Evolutionary conservation across 805 yeast species (phyloP), one percentile per base, ranked within the genome.

Genomic region (Zygoascus flipseniorum): DNA sequence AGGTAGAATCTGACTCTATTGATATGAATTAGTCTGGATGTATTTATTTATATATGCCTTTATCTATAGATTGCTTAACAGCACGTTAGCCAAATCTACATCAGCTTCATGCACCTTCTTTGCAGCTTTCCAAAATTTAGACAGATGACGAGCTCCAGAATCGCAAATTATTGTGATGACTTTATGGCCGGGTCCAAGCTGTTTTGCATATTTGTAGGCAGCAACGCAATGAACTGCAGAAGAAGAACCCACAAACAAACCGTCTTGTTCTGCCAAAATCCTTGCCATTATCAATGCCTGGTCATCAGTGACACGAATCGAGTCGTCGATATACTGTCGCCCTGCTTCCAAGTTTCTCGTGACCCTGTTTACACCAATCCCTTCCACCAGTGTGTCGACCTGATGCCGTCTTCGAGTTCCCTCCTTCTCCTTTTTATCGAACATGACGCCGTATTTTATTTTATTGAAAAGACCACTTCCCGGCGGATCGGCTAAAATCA

Each of bases 181-280:
- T 18, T 73, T 78, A 50, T 85, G 78, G 1, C 90, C 90, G 0
- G 83, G 74, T 65, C 70, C 78, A 52, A 51, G 78, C 28, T 66
- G 62, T 52, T 69, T 64, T 2, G 89, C 86, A 8, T 80, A 69
- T 57, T 79, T 74, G 5, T 81, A 77, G 0, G 96, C 95, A 0
- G 96, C 97, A 5, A 88, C 96, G 43, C 96, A 90, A 65, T 89
- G 89, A 26, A 93, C 83, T 0, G 96, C 96, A n/a, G 95, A 84
- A 45, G 96, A 86, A 28, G 95, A 83, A 1, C 99, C 99, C 64
- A 90, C 78, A 67, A 93, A 93, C 16, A 89, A 69, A 0, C 98
- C 99, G 64, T 92, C 99, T 54, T 86, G 75, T 2, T 82, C 80
- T 56, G 89, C 85, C 31, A 92, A 66, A 61, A 68, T 86, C 65